Evolutionary conservation across 345 rosid genomes (phyloP).

Genomic region (Salix exigua): DNA sequence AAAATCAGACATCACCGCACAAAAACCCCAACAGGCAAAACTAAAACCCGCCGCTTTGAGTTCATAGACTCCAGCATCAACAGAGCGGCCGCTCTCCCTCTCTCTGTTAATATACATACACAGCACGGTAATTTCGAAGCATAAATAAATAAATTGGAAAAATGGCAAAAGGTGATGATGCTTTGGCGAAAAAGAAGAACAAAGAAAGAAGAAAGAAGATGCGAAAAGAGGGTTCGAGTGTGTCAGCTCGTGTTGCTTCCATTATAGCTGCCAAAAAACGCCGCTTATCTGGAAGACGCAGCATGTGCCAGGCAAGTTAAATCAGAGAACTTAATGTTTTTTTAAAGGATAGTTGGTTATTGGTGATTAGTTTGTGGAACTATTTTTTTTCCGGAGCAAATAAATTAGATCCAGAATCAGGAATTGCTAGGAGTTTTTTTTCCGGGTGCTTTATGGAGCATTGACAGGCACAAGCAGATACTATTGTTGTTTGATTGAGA

Average conservation of each 20-base stretch:
- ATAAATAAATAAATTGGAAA: neutral
- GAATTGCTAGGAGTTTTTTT: neutral
- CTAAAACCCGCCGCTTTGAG: neutral
- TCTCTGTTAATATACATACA: neutral
- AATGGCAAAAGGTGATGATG: constrained; percentile 84
- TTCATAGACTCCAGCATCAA: neutral
- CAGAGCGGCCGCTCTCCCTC: neutral
- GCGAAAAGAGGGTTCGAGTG: constrained; percentile 33
- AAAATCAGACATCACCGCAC: neutral
- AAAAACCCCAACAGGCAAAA: neutral
- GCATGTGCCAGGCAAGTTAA: constrained; percentile 58
- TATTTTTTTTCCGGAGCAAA: neutral
- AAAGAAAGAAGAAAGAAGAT: constrained; percentile 57
- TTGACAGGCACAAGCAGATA: neutral
- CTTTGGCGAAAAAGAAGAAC: constrained; percentile 56
- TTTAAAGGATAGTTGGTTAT: neutral
- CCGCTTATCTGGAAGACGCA: constrained; percentile 72
- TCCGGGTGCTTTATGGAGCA: neutral
- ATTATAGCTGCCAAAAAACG: constrained; percentile 86
- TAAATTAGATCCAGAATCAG: neutral
- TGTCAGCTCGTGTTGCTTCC: constrained; percentile 72
- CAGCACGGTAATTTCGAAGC: neutral
- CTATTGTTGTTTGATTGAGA: neutral
- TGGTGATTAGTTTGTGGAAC: neutral
- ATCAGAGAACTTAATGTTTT: neutral